Base-by-base conservation (phyloP, 2,329 filamentous ascomycete species). In the Arthroderma sp. region DNA sequence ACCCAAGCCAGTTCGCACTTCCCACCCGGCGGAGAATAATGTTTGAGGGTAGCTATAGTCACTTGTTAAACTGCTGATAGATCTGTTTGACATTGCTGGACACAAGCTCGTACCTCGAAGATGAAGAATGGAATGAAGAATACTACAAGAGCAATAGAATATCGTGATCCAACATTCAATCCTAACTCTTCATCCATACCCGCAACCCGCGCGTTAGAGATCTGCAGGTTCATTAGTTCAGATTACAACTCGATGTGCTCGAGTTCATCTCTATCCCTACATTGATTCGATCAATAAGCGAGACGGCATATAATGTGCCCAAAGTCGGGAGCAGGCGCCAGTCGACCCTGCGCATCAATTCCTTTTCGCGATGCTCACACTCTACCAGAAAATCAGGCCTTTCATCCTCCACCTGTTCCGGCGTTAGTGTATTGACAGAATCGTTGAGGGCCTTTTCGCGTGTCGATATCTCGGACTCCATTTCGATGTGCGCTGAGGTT, bases 261-360 rank as follows among this genome's bases (percentile, higher is more conserved):
- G 15, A 22, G 15, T 22, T 22, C 15, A 22, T 22, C 15, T 22
- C 15, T 22, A 22, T 22, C 22, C 47, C 43, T 49, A 88, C 64
- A 61, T 89, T 89, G 2, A 81, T 85, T 32, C 85, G 71, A 57
- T 91, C 85, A 76, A 89, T 83, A 44, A 89, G 65, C 49, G 75
- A 81, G 52, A 85, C 71, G 57, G 81, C 85, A 62, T 88, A 88
- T 65, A 86, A 72, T 50, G 72, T 58, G 11, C 79, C 80, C 3
- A 78, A 73, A 1, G 74, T 78, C 2, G 73, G 57, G 38, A 83
- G 73, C 3, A 83, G 65, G 2, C 79, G 75, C 34, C 70, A 67
- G 61, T 93, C 85, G 52, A 91, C 69, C 29, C 57, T 59, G 4
- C 55, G 53, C 5, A 60, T 55, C 36, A 68, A 54, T 40, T 61